Evolutionary conservation across 139 green algal species (phyloP).

Genomic region (Edaphochlamys debaryana): DNA sequence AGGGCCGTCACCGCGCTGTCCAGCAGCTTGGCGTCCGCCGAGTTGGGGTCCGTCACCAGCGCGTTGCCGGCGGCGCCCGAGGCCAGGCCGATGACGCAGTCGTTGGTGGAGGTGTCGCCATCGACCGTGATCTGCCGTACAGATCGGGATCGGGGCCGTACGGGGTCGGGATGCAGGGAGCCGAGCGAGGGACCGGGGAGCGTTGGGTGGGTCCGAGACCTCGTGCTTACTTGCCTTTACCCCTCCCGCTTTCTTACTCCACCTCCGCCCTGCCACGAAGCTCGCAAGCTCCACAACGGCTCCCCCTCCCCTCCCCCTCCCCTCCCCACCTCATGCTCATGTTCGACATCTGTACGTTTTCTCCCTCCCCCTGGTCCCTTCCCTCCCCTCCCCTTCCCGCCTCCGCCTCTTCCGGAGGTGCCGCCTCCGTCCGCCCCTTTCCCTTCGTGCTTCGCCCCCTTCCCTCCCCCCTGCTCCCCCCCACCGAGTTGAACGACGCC

Average conservation of each 20-base stretch:
- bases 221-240: too few species aligned
- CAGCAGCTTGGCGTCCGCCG: conserved; percentile 73
- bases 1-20: conserved; percentile 91
- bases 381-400: neutral
- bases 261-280: too few species aligned
- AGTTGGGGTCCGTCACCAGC: conserved; percentile 73
- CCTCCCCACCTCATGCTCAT: too few species aligned
- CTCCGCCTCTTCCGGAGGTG: neutral
- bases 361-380: too few species aligned
- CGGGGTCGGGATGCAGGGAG: too few species aligned
- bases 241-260: too few species aligned
- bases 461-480: neutral
- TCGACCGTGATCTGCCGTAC: conserved; percentile 67
- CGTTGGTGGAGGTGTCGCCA: conserved; percentile 92
- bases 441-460: neutral
- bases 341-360: too few species aligned
- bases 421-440: neutral
- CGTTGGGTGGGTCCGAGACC: too few species aligned
- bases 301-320: too few species aligned
- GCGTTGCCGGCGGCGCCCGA: conserved; percentile 72
- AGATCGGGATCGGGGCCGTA: too few species aligned
- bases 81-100: conserved; percentile 87
- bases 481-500: conserved; percentile 87
- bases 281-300: too few species aligned
- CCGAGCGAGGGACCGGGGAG: too few species aligned